These are phyloP conservation scores for Boletus barrowsii DNA, from an alignment of 768 basidiomycete species.

Conservation along the genomic window DNA sequence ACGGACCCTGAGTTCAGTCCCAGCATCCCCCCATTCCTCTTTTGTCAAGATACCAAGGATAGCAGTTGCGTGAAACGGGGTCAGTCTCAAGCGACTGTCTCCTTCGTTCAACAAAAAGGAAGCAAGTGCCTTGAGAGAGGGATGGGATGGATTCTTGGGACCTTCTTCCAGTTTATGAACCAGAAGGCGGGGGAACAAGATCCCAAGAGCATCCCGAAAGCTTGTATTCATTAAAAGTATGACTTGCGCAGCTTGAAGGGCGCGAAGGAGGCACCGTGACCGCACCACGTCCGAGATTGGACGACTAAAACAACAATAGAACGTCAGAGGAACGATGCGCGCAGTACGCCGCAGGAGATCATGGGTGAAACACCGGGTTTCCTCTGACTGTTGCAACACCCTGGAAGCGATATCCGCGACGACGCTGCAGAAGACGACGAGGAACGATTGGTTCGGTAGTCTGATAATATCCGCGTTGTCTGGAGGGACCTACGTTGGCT, in stretches of 20 bases:
- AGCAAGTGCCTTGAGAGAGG: conserved; percentile 10
- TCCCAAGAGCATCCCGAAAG: conserved; percentile 32
- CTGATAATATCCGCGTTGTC: conserved; percentile 35
- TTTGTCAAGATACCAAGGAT: conserved; percentile 39
- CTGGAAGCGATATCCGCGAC: conserved; percentile 44
- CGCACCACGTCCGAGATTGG: conserved; percentile 33
- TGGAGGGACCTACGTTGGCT: conserved; percentile 30
- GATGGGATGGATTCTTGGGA: conserved; percentile 25
- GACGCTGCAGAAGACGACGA: conserved; percentile 46
- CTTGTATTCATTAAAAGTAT: conserved; percentile 21
- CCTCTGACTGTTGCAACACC: conserved; percentile 40
- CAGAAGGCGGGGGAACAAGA: conserved; percentile 24
- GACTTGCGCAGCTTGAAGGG: conserved; percentile 35
- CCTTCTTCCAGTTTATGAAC: conserved; percentile 44
- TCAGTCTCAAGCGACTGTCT: conserved; percentile 31
- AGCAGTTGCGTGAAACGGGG: conserved; percentile 27
- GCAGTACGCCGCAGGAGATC: conserved; percentile 45
- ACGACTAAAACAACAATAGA: conserved; percentile 43
- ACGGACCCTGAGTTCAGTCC: conserved; percentile 33
- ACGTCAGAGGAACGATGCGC: conserved; percentile 38
- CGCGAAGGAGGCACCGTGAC: conserved; percentile 38
- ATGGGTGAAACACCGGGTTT: conserved; percentile 47
- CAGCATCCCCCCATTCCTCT: conserved; percentile 38
- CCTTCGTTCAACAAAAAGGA: conserved; percentile 26
- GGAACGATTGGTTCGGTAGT: conserved; percentile 37